A percentile compares a stretch with the other conserved stretches of the same genome.
These are phyloP conservation scores for Trichopus zeylanicus DNA, from an alignment of 116 monocot genomes.

Conservation along the genomic window DNA sequence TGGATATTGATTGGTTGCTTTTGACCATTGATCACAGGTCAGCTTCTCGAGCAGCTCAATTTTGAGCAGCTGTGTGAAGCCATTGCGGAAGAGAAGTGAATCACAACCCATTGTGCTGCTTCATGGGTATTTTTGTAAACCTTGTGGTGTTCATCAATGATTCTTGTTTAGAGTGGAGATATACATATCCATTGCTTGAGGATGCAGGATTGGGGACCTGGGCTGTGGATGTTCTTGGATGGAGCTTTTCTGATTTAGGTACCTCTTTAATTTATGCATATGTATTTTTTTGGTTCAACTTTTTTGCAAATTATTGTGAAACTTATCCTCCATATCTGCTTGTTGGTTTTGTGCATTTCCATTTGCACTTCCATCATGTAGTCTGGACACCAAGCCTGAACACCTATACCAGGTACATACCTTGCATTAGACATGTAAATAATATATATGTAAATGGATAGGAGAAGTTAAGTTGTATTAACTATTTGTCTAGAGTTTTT, in stretches of 20 bases:
- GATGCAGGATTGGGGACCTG: conserved; percentile 72
- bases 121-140: conserved; percentile 93
- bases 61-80: conserved; percentile 86
- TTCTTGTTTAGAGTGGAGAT: conserved; percentile 97
- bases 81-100: conserved; percentile 24
- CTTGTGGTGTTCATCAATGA: conserved; percentile 20
- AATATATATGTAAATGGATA: too few relatives aligned
- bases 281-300: background rate
- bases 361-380: conserved; percentile 43
- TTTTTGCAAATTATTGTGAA: background rate
- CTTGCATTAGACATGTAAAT: too few relatives aligned
- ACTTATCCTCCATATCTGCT: background rate
- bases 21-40: too few relatives aligned
- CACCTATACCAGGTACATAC: conserved; percentile 94
- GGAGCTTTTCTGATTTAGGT: conserved; percentile 98
- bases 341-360: background rate
- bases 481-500: too few relatives aligned
- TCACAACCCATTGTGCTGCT: conserved; percentile 72
- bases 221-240: conserved; percentile 96
- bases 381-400: conserved; percentile 69
- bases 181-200: conserved; percentile 77
- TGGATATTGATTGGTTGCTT: background rate
- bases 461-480: too few relatives aligned
- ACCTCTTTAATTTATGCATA: too few relatives aligned
- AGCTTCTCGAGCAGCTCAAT: conserved; percentile 48